phyloP scores from a whole-genome alignment of 129 eudicot genomes.

The Helianthus tuberosus region DNA sequence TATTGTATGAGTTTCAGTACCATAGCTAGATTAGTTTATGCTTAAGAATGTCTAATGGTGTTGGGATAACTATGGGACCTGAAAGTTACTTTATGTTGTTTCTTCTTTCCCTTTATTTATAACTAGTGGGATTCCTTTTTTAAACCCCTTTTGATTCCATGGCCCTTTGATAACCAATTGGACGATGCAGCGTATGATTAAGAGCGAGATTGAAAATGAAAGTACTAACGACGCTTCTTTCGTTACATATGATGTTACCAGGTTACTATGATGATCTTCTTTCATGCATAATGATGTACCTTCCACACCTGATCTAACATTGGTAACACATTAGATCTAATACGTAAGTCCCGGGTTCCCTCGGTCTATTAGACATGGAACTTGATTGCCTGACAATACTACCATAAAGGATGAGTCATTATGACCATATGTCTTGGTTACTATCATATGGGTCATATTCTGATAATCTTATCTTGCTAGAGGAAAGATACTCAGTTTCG shows the following conservation, averaged over 20 bases:
- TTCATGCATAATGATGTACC: too few species aligned
- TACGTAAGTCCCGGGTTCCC: too few species aligned
- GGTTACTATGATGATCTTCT: neutral
- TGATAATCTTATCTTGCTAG: too few species aligned
- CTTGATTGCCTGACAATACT: too few species aligned
- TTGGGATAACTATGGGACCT: constrained; percentile 33
- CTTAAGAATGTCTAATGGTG: constrained; percentile 19
- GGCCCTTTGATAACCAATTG: constrained; percentile 4
- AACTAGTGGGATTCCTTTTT: constrained; percentile 28
- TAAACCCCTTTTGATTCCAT: constrained; percentile 16
- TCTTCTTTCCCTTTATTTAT: constrained; percentile 26
- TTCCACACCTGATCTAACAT: too few species aligned
- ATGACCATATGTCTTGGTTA: too few species aligned
- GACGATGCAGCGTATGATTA: neutral
- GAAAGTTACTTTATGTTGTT: constrained; percentile 37
- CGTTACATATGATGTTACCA: constrained; percentile 7
- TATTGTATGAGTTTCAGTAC: constrained; percentile 20
- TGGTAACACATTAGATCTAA: too few species aligned
- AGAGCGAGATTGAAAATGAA: neutral
- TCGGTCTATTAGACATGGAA: too few species aligned
- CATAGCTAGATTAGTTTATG: constrained; percentile 14
- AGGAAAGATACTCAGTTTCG: too few species aligned
- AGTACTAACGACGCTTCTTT: constrained; percentile 3
- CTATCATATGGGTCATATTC: too few species aligned
- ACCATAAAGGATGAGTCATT: too few species aligned